These are phyloP conservation scores for Termitomyces sp. DNA, from an alignment of 768 basidiomycete species.

Conservation along the genomic window DNA sequence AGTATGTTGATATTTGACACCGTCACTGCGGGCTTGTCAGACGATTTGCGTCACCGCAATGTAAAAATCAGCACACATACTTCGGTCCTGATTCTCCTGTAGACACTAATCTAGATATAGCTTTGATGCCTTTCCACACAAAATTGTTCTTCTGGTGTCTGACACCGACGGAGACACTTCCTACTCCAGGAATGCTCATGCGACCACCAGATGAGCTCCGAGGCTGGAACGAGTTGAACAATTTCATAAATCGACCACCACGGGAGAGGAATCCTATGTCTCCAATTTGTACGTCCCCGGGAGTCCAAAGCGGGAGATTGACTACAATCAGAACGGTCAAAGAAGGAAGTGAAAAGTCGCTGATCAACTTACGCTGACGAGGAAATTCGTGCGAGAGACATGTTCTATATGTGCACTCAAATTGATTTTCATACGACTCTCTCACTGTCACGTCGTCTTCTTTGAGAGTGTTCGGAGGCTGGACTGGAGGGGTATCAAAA, in stretches of 20 bases:
- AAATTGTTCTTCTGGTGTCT: constrained; percentile 6
- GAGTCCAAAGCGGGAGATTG: constrained; percentile 12
- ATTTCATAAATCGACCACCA: constrained; percentile 4
- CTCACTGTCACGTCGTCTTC: constrained; percentile 1
- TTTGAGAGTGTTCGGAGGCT: neutral
- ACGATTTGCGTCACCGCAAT: neutral
- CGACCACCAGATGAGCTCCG: neutral
- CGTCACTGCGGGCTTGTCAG: neutral
- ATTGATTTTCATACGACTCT: neutral
- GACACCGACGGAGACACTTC: neutral
- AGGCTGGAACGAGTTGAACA: constrained; percentile 8
- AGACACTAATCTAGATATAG: constrained; percentile 9
- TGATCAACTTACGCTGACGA: constrained; percentile 3
- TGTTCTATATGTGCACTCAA: constrained; percentile 5
- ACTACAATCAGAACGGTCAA: neutral
- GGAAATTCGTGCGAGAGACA: constrained; percentile 12
- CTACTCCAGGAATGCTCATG: neutral
- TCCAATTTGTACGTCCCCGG: constrained; percentile 1
- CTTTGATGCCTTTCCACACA: constrained; percentile 4
- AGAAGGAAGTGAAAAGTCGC: neutral
- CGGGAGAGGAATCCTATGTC: constrained; percentile 8
- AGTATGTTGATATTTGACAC: constrained; percentile 2
- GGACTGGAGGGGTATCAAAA: neutral
- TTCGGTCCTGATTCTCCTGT: neutral
- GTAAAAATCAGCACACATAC: neutral